Base-by-base conservation (phyloP, 306 rosid species). In the Betula pendula region DNA sequence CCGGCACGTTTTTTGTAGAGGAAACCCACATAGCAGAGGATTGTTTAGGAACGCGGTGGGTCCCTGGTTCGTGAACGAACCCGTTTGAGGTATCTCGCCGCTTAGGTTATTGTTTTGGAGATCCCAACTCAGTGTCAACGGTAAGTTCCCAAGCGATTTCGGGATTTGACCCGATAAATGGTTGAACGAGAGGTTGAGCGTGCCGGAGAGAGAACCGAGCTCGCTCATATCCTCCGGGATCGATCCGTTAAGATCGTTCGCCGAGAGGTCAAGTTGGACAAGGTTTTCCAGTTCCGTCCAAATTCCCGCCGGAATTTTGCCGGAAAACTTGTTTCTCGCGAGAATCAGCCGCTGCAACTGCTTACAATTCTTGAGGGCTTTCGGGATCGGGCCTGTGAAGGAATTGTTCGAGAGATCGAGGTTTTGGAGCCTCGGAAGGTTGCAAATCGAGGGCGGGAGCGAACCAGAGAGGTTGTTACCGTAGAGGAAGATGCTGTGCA, bases 81-180 rank as follows among this genome's bases (percentile, higher is more conserved):
- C 99, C 55, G 91, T 91, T 78, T 93, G 98, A 2, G 99, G 99
- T 38, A 96, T 91, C 76, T 93, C 96, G 2, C 99, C 98, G 50
- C 88, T 89, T 9, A 96, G 68, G 67, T 96, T 87, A 59, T 96
- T 96, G 88, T 75, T 80, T 0, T 92, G 89, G 44, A 96, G 92
- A 74, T 96, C 98, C 73, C 91, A 96, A 62, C 94, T 96, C 20
- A 93, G 89, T 0, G 89, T 77, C 3, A 93, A 92, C 2, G 98
- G 97, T 44, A 96, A 89, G 14, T 88, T 81, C 25, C 98, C 98
- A 0, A 96, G 84, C 0, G 94, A 85, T 35, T 88, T 87, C 0
- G 99, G 99, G 15, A 96, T 44, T 68, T 58, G 72, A 0, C 99
- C 98, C 0, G 93, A 83, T 3, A 96, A 72, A 53, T 96, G 98